Evolutionary conservation across 768 basidiomycete species (phyloP), one percentile per base, ranked within the genome.

Genomic region (Cystoderma amianthinum): DNA sequence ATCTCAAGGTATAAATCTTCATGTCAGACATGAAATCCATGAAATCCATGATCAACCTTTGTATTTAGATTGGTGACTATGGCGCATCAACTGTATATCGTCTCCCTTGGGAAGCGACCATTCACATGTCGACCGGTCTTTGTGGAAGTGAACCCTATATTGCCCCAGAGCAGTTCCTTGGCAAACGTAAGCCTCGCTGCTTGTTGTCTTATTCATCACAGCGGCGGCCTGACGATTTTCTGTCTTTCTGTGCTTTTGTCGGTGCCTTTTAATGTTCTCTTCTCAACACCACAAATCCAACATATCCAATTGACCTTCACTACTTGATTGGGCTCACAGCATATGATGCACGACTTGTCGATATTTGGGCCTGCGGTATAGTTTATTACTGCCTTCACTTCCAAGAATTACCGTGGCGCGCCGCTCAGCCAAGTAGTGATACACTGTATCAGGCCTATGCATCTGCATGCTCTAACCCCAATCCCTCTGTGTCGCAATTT

Each of bases 311-410:
- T 15, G 24, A 21, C 34, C 38, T 9, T 28, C 3, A 59, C 38
- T n/a, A n/a, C n/a, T n/a, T n/a, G n/a, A 18, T 34, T 20, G 17
- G 42, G 32, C 18, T 36, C 25, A n/a, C 49, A 96, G 95, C 95
- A 52, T 99, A 98, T 58, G 95, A 98, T 54, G 95, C 95, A 3
- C 85, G 95, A 17, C 74, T 94, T 4, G 96, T 98, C 50, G 95
- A 99, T 57, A 87, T 99, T 44, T 99, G 95, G 95, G 94, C 95
- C 0, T 86, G 85, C 46, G 95, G 86, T 13, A 79, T 99, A 50
- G 94, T 99, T 51, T 98, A 95, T 66, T 99, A 99, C 69, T 99
- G 95, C 69, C 76, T 98, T 54, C 92, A 91, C 62, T 96, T 96
- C 71, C 87, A 92, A 59, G 95, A 99, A 60, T 78, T 99, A 39